Percentiles rank a stretch among this genome's conserved stretches.
Evolutionary conservation across 306 rosid species (phyloP).

Genomic region (Dicorynia guianensis): DNA sequence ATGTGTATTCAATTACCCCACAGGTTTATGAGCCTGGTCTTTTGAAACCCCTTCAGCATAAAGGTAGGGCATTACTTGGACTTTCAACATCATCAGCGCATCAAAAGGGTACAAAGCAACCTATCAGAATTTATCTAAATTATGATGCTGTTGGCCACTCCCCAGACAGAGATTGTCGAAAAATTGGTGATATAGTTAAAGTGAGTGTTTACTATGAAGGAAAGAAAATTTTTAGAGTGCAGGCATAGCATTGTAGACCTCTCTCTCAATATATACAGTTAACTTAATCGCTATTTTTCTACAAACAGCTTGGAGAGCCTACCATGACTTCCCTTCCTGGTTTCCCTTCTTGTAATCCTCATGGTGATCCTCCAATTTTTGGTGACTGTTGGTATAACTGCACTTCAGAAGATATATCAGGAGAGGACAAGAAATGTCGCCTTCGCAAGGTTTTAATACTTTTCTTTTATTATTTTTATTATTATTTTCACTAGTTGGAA

Average conservation of each 20-base stretch:
- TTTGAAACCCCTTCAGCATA: slow-evolving; percentile 60
- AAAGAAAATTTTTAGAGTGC: slow-evolving; percentile 8
- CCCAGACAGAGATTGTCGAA: slow-evolving; percentile 87
- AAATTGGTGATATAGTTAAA: slow-evolving; percentile 86
- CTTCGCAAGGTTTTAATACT: slow-evolving; percentile 74
- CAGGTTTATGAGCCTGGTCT: slow-evolving; percentile 70
- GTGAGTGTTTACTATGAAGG: slow-evolving; percentile 50
- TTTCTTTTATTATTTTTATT: slow-evolving; percentile 30
- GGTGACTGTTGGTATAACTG: slow-evolving; percentile 99
- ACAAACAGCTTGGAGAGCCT: slow-evolving; percentile 92
- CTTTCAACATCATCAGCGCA: slow-evolving; percentile 46
- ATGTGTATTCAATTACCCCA: slow-evolving; percentile 89
- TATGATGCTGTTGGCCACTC: slow-evolving; percentile 98
- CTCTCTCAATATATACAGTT: slow-evolving; percentile 31
- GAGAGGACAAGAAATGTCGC: slow-evolving; percentile 83
- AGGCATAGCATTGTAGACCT: slow-evolving; percentile 32
- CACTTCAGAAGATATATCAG: slow-evolving; percentile 85
- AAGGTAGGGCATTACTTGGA: slow-evolving; percentile 84
- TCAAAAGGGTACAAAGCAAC: slow-evolving; percentile 70
- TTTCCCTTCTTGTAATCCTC: slow-evolving; percentile 82
- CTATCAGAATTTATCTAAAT: slow-evolving; percentile 93
- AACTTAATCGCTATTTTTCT: slow-evolving; percentile 30
- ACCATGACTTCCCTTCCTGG: slow-evolving; percentile 59
- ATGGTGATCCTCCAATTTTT: slow-evolving; percentile 74
- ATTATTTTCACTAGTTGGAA: slow-evolving; percentile 4